Percentiles rank a stretch among this genome's conserved stretches.
Evolutionary conservation across 2,329 filamentous ascomycete genomes (phyloP).

Genomic region (Cladosporium sphaerospermum): DNA sequence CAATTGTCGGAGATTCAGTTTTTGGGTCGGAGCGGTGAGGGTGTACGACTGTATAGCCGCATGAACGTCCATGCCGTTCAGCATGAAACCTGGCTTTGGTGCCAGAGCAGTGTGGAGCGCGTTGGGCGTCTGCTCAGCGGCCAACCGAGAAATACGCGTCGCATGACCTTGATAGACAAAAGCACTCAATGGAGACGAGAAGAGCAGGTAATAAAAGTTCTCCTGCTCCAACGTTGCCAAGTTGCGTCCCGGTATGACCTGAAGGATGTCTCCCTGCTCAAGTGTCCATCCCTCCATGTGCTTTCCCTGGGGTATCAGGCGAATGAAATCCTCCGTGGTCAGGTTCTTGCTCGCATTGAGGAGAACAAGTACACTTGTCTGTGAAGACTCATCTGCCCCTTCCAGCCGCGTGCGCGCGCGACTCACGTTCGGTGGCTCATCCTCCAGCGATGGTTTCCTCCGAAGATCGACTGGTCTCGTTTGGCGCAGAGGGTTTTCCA

Average conservation of each 20-base stretch:
- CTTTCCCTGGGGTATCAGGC: slow-evolving; percentile 54
- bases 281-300: slow-evolving; percentile 62
- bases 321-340: slow-evolving; percentile 63
- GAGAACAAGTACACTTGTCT: slow-evolving; percentile 48
- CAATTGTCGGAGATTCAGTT: slow-evolving; percentile 31
- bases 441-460: background rate
- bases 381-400: slow-evolving; percentile 14
- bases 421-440: no score
- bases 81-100: slow-evolving; percentile 36
- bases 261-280: slow-evolving; percentile 45
- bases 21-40: slow-evolving; percentile 40
- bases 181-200: slow-evolving; percentile 55
- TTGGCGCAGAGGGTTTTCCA: slow-evolving; percentile 17
- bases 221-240: slow-evolving; percentile 56
- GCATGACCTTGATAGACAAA: slow-evolving; percentile 54
- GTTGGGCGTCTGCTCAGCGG: slow-evolving; percentile 36
- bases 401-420: no score
- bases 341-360: slow-evolving; percentile 54
- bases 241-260: slow-evolving; percentile 60
- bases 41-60: slow-evolving; percentile 42
- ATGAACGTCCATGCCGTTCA: slow-evolving; percentile 43
- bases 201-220: slow-evolving; percentile 64
- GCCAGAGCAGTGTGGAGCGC: slow-evolving; percentile 39
- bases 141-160: slow-evolving; percentile 45
- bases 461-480: background rate